Evolutionary conservation across 2,329 filamentous ascomycete genomes (phyloP).

Genomic region (Nemania serpens): DNA sequence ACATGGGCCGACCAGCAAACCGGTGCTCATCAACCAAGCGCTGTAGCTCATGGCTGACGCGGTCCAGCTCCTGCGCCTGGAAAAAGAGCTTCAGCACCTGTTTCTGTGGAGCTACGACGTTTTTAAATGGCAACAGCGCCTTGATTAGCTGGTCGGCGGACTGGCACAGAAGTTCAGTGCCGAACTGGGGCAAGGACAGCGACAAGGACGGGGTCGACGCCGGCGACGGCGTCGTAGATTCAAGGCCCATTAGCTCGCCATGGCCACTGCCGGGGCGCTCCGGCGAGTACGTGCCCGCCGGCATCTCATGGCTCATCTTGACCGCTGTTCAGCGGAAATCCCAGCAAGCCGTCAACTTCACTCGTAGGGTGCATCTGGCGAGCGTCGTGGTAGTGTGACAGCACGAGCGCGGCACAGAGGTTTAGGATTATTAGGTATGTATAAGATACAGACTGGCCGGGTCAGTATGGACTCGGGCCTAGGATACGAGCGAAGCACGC

Average conservation of each 20-base stretch:
- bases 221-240: not conserved
- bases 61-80: not conserved
- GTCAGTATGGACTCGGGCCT: not conserved
- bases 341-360: not conserved
- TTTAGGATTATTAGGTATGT: not conserved
- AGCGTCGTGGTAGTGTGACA: not conserved
- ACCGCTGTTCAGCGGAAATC: not conserved
- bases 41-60: not conserved
- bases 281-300: not conserved
- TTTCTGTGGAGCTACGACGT: not conserved
- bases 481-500: not conserved
- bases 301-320: not conserved
- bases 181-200: not conserved
- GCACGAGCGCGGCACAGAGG: not conserved
- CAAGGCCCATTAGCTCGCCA: not conserved
- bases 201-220: not conserved
- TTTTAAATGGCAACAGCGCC: not conserved
- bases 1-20: not conserved
- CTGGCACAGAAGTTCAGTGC: not conserved
- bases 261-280: not conserved
- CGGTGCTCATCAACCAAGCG: not conserved
- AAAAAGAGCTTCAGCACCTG: not conserved
- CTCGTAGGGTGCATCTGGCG: not conserved
- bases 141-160: not conserved
- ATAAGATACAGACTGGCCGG: not conserved